phyloP scores from a whole-genome alignment of 345 rosid species.

The Combretum micranthum region DNA sequence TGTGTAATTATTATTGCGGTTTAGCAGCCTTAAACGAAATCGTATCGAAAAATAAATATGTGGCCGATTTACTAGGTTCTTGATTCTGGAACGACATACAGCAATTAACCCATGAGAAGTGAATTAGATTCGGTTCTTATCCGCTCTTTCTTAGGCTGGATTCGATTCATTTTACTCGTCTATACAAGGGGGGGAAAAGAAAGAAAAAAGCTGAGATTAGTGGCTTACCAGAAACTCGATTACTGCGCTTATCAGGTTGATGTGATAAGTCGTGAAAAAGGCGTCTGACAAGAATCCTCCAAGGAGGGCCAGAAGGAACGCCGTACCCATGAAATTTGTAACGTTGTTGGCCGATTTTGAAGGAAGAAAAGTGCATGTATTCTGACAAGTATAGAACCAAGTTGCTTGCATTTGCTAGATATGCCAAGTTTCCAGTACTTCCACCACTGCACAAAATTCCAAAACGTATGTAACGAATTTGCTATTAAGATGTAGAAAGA shows the following conservation, averaged over 20 bases:
- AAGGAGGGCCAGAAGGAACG: constrained; percentile 72
- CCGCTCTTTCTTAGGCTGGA: too few species aligned
- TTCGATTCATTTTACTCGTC: too few species aligned
- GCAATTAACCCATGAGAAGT: too few species aligned
- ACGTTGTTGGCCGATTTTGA: constrained; percentile 74
- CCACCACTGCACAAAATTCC: constrained; percentile 41
- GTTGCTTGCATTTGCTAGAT: constrained; percentile 79
- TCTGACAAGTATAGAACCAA: constrained; percentile 60
- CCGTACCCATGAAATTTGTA: constrained; percentile 78
- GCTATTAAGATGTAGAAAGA: not conserved
- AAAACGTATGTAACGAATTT: not conserved
- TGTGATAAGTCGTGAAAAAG: constrained; percentile 22
- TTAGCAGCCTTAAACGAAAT: too few species aligned
- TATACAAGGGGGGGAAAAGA: too few species aligned
- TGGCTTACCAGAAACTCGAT: constrained; percentile 21
- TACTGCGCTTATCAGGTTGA: constrained; percentile 21
- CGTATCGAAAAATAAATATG: too few species aligned
- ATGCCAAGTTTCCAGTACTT: constrained; percentile 84
- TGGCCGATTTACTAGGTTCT: too few species aligned
- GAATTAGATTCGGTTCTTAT: too few species aligned
- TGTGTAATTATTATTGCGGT: too few species aligned
- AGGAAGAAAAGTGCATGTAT: constrained; percentile 68
- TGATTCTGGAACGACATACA: too few species aligned
- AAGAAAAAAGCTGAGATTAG: not conserved
- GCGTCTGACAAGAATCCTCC: constrained; percentile 91